Base-by-base conservation (phyloP, 768 basidiomycete species). In the Chalciporus sphaerocephalus region DNA sequence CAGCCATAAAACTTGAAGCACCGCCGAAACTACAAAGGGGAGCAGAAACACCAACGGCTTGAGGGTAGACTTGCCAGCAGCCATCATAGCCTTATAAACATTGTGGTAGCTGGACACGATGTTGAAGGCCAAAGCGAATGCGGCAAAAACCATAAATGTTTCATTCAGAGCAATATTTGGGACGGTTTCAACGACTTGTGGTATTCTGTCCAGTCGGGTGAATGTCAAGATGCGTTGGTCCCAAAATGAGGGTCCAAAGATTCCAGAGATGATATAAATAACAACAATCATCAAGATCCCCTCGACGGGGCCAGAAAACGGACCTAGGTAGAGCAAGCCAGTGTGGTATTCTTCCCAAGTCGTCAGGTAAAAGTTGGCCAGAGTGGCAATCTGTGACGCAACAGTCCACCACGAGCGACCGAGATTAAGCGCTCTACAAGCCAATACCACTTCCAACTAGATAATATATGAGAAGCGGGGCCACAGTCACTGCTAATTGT, bases 371-470 rank as follows among this genome's bases (percentile, higher is more conserved):
- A 87, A 87, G 62, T 78, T 86, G 28, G 77, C 79, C 16, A 85
- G 69, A 0, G 81, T 78, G 8, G 79, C 81, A 6, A 77, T 74
- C 61, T 94, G 90, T 1, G 87, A 87, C 0, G 87, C 80, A 25
- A 98, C 85, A 0, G 93, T 97, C 95, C 93, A 98, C 93, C 96
- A 98, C 0, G 91, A 92, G 16, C 93, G 75, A 11, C 90, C 92
- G 17, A 97, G 74, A 55, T 95, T 94, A 35, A 99, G 79, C 0
- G 96, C 94, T 21, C 87, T 80, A 7, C 82, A 73, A 6, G 80
- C 78, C 33, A 99, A 78, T 49, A 97, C 76, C 47, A 83, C 86
- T 67, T 93, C 95, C 20, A 99, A 78, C 91, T 94, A 58, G 7
- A 35, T n/a, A 36, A 4, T 7, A 15, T 6, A 17, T 58, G 10